Evolutionary conservation across 805 yeast species (phyloP).

Genomic region (Metschnikowia colocasiae): DNA sequence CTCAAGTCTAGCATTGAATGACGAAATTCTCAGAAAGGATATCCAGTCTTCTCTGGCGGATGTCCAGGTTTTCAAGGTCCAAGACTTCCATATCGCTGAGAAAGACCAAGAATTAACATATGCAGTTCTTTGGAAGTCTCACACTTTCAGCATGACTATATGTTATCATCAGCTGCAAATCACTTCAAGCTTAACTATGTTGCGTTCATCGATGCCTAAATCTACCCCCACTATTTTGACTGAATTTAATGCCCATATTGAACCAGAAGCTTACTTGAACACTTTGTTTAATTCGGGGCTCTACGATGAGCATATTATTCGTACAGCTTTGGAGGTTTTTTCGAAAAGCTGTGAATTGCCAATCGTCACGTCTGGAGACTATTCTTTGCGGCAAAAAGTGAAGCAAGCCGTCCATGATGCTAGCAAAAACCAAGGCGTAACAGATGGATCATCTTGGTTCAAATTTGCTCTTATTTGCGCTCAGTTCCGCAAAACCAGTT

Average conservation of each 20-base stretch:
- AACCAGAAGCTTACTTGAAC: constrained; percentile 6
- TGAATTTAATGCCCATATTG: constrained; percentile 8
- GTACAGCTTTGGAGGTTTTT: constrained; percentile 51
- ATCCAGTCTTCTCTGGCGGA: neutral
- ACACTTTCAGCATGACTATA: constrained; percentile 31
- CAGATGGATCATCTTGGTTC: constrained; percentile 54
- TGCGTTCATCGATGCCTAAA: constrained; percentile 35
- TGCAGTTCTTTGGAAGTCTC: constrained; percentile 59
- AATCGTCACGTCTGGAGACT: constrained; percentile 3
- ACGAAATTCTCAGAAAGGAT: neutral
- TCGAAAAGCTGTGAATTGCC: constrained; percentile 36
- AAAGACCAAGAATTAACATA: constrained; percentile 16
- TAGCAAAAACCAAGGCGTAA: constrained; percentile 22
- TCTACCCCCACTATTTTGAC: constrained; percentile 16
- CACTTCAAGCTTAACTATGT: constrained; percentile 1
- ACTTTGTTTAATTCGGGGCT: constrained; percentile 46
- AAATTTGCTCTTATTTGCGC: constrained; percentile 68
- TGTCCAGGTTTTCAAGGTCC: constrained; percentile 10
- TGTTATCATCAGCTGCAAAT: constrained; percentile 7
- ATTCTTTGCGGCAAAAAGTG: constrained; percentile 26
- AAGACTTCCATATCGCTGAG: constrained; percentile 13
- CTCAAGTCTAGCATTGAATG: constrained; percentile 2
- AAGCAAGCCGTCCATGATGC: constrained; percentile 4
- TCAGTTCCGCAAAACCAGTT: constrained; percentile 59
- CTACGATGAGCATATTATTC: constrained; percentile 47